Evolutionary conservation across 352 stramenopile species (phyloP), one percentile per base, ranked within the genome.

Genomic region (Phytopythium vexans): DNA sequence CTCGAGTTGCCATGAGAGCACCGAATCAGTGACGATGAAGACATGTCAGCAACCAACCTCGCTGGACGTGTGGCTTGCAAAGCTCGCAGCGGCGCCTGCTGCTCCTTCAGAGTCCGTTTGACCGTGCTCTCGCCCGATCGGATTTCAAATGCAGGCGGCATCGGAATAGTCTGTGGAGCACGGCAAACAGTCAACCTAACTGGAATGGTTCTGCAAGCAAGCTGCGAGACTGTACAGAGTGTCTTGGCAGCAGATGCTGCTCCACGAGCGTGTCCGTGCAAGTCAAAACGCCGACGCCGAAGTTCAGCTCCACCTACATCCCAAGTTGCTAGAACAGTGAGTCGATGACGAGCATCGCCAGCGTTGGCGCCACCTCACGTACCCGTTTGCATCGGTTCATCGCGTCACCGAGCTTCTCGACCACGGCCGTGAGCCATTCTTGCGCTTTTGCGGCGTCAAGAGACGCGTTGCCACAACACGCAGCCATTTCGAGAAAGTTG

Each of bases 401-500:
- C 2, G 67, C 62, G 12, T 82, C 66, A 3, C 78, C 82, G 14
- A 93, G 48, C 40, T 78, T 87, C 32, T 83, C 68, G 1, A 87
- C 42, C 3, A 88, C 54, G 0, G 64, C 66, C 21, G 74, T 51
- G 8, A 93, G 64, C 76, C 76, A 88, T 27, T 80, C 76, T 43
- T 90, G 80, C 8, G 82, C 80, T 35, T 66, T 78, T 16, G 49
- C 45, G 8, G 64, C 58, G 37, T 88, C 74, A 3, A 86, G 8
- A 1, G 34, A 53, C 33, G 68, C 49, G 7, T 53, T 65, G 12
- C 73, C 71, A 43, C 77, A 90, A 40, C 77, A 90, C 3, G 77
- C 44, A 27, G 77, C 77, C 80, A 90, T 90, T 60, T 90, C 80
- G 40, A 88, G 41, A 36, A 65, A 90, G 57, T 59, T 88, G 50